Evolutionary conservation across 495 filamentous ascomycete genomes (phyloP), one percentile per base, ranked within the genome.

Genomic region (Tuber aestivum): DNA sequence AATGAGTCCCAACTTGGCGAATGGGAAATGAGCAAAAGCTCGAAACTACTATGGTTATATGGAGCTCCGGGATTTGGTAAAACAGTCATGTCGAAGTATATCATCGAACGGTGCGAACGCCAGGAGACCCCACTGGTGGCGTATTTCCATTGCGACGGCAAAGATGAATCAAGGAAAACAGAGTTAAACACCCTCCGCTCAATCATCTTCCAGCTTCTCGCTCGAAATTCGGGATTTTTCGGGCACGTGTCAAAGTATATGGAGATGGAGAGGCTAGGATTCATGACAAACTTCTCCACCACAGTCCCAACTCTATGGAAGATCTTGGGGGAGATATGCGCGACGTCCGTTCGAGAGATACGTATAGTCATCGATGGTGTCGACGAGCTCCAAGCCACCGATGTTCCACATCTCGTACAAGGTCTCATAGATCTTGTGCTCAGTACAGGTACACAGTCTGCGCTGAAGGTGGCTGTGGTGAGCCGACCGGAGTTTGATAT

Each of bases 41-140:
- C 74, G 20, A 12, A 23, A 23, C 70, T 73, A 1, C n/a, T 76
- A 40, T 72, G 71, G 48, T 50, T 73, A 72, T 65, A 41, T 38
- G 70, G 74, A 8, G 69, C 70, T 20, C 70, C 74, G 21, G 74
- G 74, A 10, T 72, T 72, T 27, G 74, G 74, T 35, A 73, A 76
- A 44, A 76, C 74, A 5, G 44, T 76, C 41, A 69, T 73, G 38
- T 45, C 74, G 18, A 76, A 69, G 18, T 65, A 65, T 32, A 65
- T 65, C 14, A 65, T 65, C 56, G 56, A 65, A 27, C 56, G 56
- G 56, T 65, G 56, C 56, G 56, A 65, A 65, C n/a, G 3, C 12
- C 56, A 32, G 32, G 56, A 32, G 27, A 65, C 56, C 32, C 32
- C 27, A 32, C 56, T 65, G n/a, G n/a, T 65, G 56, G 56, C 14